phyloP scores from a whole-genome alignment of 1,284 basidiomycete species.

The Trametes hirsuta region DNA sequence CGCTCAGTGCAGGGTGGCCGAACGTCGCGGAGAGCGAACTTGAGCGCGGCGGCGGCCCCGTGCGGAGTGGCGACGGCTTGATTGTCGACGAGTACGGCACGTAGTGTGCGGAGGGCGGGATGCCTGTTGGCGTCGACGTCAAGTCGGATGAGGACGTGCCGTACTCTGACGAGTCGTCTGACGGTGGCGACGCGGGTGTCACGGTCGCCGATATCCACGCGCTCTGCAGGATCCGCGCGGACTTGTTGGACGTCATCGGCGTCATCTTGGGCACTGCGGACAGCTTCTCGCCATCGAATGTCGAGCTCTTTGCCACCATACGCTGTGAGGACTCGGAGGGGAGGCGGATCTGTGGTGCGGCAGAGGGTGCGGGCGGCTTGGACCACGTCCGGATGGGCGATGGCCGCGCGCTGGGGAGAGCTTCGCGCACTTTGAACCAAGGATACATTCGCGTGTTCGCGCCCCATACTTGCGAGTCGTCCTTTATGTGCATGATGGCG shows the following conservation, averaged over 20 bases:
- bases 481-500: constrained; percentile 39
- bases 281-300: constrained; percentile 18
- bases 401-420: constrained; percentile 28
- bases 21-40: constrained; percentile 23
- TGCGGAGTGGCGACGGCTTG: constrained; percentile 21
- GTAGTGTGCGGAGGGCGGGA: constrained; percentile 24
- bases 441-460: constrained; percentile 52
- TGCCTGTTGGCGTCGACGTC: constrained; percentile 24
- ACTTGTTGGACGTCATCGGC: constrained; percentile 22
- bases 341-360: constrained; percentile 19
- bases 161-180: constrained; percentile 17
- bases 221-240: constrained; percentile 22
- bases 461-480: constrained; percentile 56
- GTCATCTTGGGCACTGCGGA: constrained; percentile 16
- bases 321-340: constrained; percentile 25
- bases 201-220: constrained; percentile 25
- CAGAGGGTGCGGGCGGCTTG: constrained; percentile 23
- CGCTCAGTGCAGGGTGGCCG: constrained; percentile 20
- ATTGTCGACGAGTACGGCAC: constrained; percentile 25
- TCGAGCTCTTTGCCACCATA: constrained; percentile 19
- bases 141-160: constrained; percentile 22
- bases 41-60: constrained; percentile 17
- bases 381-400: constrained; percentile 29
- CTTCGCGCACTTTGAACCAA: constrained; percentile 31
- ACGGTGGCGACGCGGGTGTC: constrained; percentile 23